phyloP scores from a whole-genome alignment of 2,329 filamentous ascomycete genomes.

The Fusarium robinianum region DNA sequence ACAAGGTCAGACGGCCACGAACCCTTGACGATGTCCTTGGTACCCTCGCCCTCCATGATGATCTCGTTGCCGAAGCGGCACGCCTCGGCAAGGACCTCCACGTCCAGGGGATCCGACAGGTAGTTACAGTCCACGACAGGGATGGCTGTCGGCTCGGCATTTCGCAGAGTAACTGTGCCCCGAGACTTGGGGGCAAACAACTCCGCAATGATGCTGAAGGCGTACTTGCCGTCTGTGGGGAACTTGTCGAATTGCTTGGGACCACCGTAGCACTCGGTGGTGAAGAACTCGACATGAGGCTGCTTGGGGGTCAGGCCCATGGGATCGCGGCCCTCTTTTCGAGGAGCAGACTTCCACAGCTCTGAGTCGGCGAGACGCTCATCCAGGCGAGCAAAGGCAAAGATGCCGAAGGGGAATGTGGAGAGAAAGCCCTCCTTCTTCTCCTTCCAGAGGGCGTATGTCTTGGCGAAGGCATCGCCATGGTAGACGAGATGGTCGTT shows the following conservation, averaged over 20 bases:
- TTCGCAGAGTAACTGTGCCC: slow-evolving; percentile 57
- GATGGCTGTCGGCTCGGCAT: slow-evolving; percentile 52
- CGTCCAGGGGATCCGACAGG: slow-evolving; percentile 59
- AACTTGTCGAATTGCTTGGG: slow-evolving; percentile 61
- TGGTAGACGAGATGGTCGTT: slow-evolving; percentile 60
- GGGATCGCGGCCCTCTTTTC: slow-evolving; percentile 59
- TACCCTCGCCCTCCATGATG: slow-evolving; percentile 59
- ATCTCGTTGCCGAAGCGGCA: slow-evolving; percentile 65
- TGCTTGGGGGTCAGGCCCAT: slow-evolving; percentile 63
- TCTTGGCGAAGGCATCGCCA: slow-evolving; percentile 53
- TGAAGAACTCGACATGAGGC: slow-evolving; percentile 66
- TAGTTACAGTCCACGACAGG: slow-evolving; percentile 64
- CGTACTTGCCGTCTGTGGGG: slow-evolving; percentile 56
- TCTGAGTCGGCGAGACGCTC: slow-evolving; percentile 59
- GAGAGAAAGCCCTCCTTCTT: slow-evolving; percentile 62
- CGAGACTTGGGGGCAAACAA: slow-evolving; percentile 62
- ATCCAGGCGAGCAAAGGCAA: slow-evolving; percentile 65
- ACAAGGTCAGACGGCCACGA: slow-evolving; percentile 58
- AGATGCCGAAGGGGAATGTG: slow-evolving; percentile 65
- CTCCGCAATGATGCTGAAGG: slow-evolving; percentile 62
- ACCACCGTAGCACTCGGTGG: slow-evolving; percentile 64
- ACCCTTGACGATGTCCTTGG: slow-evolving; percentile 62
- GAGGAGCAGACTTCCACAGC: slow-evolving; percentile 57
- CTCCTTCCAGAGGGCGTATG: slow-evolving; percentile 60
- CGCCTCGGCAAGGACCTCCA: slow-evolving; percentile 62